Evolutionary conservation across 768 basidiomycete species (phyloP).

Genomic region (Daedalea quercina): DNA sequence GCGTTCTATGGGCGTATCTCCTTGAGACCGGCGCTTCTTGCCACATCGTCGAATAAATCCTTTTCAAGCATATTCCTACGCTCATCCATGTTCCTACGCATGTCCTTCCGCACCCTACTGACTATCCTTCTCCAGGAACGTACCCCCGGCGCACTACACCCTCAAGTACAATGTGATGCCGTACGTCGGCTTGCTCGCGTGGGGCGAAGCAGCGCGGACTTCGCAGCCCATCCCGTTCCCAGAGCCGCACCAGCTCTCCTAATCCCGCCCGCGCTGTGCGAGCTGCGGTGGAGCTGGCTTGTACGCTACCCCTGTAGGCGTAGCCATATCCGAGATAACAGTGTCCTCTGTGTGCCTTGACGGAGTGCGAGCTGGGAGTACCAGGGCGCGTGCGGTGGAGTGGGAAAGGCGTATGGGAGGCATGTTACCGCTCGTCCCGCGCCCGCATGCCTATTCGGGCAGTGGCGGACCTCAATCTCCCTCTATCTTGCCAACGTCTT

Average conservation of each 20-base stretch:
- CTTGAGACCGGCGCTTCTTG: not conserved
- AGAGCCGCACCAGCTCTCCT: slow-evolving; percentile 16
- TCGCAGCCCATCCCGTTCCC: slow-evolving; percentile 29
- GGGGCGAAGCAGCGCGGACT: slow-evolving; percentile 62
- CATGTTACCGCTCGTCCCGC: not conserved
- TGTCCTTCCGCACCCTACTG: not conserved
- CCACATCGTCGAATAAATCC: not conserved
- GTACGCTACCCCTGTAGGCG: no score
- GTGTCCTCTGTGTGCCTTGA: no score
- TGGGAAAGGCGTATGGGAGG: no score
- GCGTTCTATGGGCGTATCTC: not conserved
- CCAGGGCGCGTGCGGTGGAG: no score
- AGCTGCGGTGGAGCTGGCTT: no score
- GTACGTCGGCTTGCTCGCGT: slow-evolving; percentile 72
- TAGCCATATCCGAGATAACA: no score
- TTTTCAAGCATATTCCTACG: not conserved
- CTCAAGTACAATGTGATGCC: slow-evolving; percentile 92
- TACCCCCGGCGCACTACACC: slow-evolving; percentile 57
- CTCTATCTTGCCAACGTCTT: not conserved
- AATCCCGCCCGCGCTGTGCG: not conserved
- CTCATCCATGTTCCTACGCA: not conserved
- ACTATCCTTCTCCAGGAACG: slow-evolving; percentile 39
- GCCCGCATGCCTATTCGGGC: not conserved
- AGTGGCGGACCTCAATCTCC: not conserved
- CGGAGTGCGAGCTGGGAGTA: no score